Evolutionary conservation across 148 eudicot species (phyloP).

Genomic region (Persicaria maculosa): DNA sequence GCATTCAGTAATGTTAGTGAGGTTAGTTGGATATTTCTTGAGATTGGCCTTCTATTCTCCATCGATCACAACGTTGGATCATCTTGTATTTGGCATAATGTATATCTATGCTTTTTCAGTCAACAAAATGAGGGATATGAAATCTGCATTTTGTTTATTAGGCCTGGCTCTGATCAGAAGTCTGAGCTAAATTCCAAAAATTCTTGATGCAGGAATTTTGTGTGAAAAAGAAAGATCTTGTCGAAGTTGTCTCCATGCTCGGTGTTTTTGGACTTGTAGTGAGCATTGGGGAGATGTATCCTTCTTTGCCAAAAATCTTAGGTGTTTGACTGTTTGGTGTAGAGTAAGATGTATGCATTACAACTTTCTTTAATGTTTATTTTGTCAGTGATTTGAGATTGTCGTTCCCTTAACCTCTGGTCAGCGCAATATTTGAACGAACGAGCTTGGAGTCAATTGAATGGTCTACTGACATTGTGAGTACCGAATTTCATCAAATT

Average conservation of each 20-base stretch:
- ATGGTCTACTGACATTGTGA: conserved; percentile 69
- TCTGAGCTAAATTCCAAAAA: neutral
- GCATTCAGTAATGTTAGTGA: conserved; percentile 85
- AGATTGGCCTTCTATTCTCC: neutral
- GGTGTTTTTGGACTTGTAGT: conserved; percentile 67
- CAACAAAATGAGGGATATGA: neutral
- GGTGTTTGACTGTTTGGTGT: neutral
- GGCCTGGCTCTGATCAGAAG: too few relatives aligned
- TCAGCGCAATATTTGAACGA: conserved; percentile 60
- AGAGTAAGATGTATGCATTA: neutral
- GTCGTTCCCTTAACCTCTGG: conserved; percentile 26
- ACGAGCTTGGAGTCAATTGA: conserved; percentile 44
- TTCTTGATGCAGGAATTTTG: conserved; percentile 58
- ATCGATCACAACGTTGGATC: too few relatives aligned
- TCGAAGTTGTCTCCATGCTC: conserved; percentile 74
- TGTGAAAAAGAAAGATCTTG: conserved; percentile 58
- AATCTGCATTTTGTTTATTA: neutral
- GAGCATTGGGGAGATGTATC: conserved; percentile 76
- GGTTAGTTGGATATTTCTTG: conserved; percentile 30
- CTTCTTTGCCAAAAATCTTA: conserved; percentile 19
- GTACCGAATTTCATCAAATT: conserved; percentile 18
- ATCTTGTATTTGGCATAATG: too few relatives aligned
- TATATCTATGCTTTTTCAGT: too few relatives aligned
- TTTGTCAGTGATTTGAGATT: neutral
- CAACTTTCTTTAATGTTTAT: neutral